Percentiles rank a stretch among this genome's conserved stretches.
Evolutionary conservation across 164 flowering plant species (phyloP).

Genomic region (Nelumbo lutea): DNA sequence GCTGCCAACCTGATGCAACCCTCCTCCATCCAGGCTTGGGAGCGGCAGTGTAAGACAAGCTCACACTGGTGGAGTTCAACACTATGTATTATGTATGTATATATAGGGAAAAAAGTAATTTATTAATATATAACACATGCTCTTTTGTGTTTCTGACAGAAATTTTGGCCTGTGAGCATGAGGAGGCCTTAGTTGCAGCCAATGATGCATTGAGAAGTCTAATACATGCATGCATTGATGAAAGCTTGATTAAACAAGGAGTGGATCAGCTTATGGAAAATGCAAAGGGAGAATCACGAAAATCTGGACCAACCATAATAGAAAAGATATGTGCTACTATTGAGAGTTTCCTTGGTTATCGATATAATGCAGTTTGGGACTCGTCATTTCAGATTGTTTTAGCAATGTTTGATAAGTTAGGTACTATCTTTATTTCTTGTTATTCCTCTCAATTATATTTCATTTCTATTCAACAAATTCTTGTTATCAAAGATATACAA

Average conservation of each 20-base stretch:
- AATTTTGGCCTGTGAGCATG: constrained; percentile 69
- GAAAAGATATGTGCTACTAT: constrained; percentile 76
- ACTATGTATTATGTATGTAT: no score
- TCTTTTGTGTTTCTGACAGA: constrained; percentile 38
- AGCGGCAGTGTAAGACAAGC: no score
- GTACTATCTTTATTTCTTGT: constrained; percentile 28
- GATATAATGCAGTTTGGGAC: constrained; percentile 71
- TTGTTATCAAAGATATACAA: no score
- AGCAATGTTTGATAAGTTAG: constrained; percentile 81
- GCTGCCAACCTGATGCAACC: no score
- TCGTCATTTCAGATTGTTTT: constrained; percentile 72
- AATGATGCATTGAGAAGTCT: constrained; percentile 58
- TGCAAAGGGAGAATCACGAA: constrained; percentile 28
- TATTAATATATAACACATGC: constrained; percentile 1
- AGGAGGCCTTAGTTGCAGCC: constrained; percentile 78
- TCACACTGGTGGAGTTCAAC: no score
- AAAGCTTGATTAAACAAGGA: constrained; percentile 68
- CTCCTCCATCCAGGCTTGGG: no score
- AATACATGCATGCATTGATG: constrained; percentile 69
- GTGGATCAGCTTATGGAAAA: constrained; percentile 39
- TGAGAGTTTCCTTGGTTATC: constrained; percentile 80
- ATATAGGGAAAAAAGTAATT: no score
- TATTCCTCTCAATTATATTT: background rate
- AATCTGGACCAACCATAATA: constrained; percentile 63
- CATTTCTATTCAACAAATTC: background rate